Conservation (phyloP, 768 basidiomycete genomes). For the Russula brevipes region DNA sequence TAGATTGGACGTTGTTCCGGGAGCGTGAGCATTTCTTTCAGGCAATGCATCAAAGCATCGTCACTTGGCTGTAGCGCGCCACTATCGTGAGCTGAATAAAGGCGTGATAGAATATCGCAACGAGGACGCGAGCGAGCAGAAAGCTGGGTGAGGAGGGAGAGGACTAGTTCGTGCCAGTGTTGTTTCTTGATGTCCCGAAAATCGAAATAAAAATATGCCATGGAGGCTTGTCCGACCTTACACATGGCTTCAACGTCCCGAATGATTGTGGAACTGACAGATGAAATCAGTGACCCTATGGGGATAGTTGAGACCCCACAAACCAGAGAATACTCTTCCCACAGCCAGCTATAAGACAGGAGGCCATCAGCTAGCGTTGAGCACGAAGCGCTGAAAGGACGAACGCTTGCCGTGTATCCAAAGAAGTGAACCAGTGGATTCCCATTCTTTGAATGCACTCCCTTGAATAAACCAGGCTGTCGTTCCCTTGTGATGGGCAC, state of each 20-base stretch:
- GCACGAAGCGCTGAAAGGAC: neutral
- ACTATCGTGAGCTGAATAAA: neutral
- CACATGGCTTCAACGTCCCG: neutral
- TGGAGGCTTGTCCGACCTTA: neutral
- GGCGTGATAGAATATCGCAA: neutral
- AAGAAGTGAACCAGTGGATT: neutral
- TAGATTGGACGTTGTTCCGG: neutral
- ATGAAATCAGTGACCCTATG: neutral
- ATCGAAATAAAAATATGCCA: slow-evolving; percentile 1
- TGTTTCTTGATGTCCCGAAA: neutral
- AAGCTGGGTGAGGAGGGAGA: slow-evolving; percentile 5
- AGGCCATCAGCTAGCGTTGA: neutral
- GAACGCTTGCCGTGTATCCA: slow-evolving; percentile 13
- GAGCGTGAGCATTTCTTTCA: slow-evolving; percentile 2
- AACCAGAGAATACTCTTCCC: slow-evolving; percentile 10
- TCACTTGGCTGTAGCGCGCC: neutral
- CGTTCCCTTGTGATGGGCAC: neutral
- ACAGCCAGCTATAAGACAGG: neutral
- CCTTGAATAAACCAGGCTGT: neutral
- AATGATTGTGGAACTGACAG: slow-evolving; percentile 2
- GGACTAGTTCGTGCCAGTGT: neutral
- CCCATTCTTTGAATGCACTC: neutral
- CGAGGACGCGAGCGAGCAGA: neutral
- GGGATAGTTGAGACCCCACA: neutral
- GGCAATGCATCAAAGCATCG: neutral